Base-by-base conservation (phyloP, 2,329 filamentous ascomycete species). In the Aspergillus neotritici region DNA sequence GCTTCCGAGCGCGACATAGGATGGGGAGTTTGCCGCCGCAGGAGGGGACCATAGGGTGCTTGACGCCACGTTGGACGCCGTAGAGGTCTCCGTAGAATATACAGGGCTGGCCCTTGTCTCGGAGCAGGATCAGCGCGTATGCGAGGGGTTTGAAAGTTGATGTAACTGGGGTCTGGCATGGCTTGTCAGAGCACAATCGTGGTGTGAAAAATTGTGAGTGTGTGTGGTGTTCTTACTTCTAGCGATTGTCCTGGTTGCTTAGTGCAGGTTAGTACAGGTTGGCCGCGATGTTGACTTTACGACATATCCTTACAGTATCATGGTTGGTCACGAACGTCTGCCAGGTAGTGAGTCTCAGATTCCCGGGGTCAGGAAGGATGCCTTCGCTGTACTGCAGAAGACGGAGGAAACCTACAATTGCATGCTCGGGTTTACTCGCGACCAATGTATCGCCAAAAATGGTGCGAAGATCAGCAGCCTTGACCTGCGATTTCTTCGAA, bases 1-100 rank as follows among this genome's bases (percentile, higher is more conserved):
- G 66, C 53, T 79, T 81, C 7, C 83, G 73, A 2, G 79, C 79
- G 8, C 82, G 72, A 31, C 79, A 73, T 15, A 87, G 69, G 12
- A 75, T 71, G 1, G 80, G 76, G 1, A 86, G 69, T 36, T 71
- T 73, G 8, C 72, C 73, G 25, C 72, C 73, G 43, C 75, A 77
- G 3, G 75, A 68, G 0, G 79, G 79, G 3, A 65, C 66, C 44
- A 76, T 71, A 4, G 74, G 67, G n/a, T 72, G 68, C 17, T 75
- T 67, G 37, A 65, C 57, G 36, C 62, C 65, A n/a, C 66, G 72
- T 39, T 70, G 67, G 37, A 81, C 79, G 15, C 83, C 82, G 61
- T 83, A 85, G 1, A 86, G 61, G 56, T 87, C 83, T 16, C 83
- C 82, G 58, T 82, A 87, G 60, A 87, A 87, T 30, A 86, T 68